Evolutionary conservation across 495 filamentous ascomycete species (phyloP).

Genomic region (Trichoderma erinaceum): DNA sequence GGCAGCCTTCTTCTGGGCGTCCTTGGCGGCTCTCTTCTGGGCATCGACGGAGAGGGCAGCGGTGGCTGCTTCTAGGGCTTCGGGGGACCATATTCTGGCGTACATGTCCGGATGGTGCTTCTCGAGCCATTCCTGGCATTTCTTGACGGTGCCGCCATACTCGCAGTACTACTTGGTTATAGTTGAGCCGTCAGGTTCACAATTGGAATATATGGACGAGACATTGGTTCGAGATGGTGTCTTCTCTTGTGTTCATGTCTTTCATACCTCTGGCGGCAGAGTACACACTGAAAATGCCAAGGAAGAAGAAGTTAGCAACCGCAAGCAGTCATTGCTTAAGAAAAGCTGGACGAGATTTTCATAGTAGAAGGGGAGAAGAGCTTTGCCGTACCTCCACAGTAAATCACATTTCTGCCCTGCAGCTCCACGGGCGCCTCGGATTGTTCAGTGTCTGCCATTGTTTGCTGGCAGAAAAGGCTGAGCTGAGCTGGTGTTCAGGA

Average conservation of each 20-base stretch:
- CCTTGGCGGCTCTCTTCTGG: slow-evolving; percentile 86
- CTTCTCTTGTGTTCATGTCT: background rate
- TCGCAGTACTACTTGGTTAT: slow-evolving; percentile 77
- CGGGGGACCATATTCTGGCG: slow-evolving; percentile 72
- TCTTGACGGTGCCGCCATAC: slow-evolving; percentile 95
- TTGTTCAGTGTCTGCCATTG: slow-evolving; percentile 38
- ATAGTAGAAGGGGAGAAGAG: slow-evolving; percentile 19
- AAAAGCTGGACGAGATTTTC: slow-evolving; percentile 17
- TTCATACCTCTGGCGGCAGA: slow-evolving; percentile 83
- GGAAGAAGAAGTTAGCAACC: slow-evolving; percentile 18
- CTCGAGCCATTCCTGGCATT: slow-evolving; percentile 93
- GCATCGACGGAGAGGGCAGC: slow-evolving; percentile 80
- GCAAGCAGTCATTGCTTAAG: slow-evolving; percentile 14
- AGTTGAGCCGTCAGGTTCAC: slow-evolving; percentile 14
- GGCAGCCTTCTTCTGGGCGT: slow-evolving; percentile 81
- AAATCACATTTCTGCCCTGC: slow-evolving; percentile 61
- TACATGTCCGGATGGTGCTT: slow-evolving; percentile 68
- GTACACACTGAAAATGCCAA: slow-evolving; percentile 64
- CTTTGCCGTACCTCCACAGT: slow-evolving; percentile 67
- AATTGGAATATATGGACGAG: background rate
- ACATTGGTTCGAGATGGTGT: background rate
- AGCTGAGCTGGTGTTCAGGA: background rate
- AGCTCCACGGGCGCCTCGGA: slow-evolving; percentile 41
- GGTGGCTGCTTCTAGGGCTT: slow-evolving; percentile 74
- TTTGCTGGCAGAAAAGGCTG: background rate